Evolutionary conservation across 306 rosid species (phyloP), one percentile per base, ranked within the genome.

Genomic region (Carpinus fangiana): DNA sequence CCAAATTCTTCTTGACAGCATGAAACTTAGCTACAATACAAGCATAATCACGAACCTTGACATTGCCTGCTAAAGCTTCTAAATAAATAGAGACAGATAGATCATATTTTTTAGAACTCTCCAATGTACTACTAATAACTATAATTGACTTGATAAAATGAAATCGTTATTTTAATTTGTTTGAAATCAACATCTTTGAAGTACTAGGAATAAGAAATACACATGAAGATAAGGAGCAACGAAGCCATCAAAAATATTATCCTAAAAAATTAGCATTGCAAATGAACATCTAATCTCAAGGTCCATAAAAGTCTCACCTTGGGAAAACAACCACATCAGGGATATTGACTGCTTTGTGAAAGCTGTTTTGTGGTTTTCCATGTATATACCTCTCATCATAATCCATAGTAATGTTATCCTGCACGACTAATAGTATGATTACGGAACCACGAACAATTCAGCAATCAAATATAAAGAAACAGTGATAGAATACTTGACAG

Each of bases 281-380:
- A 69, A 48, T 7, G 73, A 14, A 59, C 74, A 84, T 71, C 50
- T 52, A 79, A 70, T 66, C 50, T 12, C 51, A 55, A 59, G 65
- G 21, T 5, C 73, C 60, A 70, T 78, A 65, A 34, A 5, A 66
- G 65, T 73, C 87, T 82, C 81, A 89, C 98, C 91, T 88, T 0
- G 97, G 89, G 86, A 89, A 90, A 81, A 94, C 97, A 82, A 94
- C 89, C 74, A 90, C 90, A 73, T 94, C 97, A 2, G 98, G 98
- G 82, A 94, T 87, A 89, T 94, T 94, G 54, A 89, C 90, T 62
- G 98, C 97, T 84, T 72, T 87, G 89, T 94, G 98, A 82, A 92
- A 94, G 87, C 98, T 94, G 79, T 92, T 76, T 38, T 89, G 97
- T 78, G 98, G 95, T 75, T 92, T 92, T 69, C 98, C 98, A 85